These are phyloP conservation scores for Gossypium gossypioides DNA, from an alignment of 441 rosid genomes.

Conservation along the genomic window DNA sequence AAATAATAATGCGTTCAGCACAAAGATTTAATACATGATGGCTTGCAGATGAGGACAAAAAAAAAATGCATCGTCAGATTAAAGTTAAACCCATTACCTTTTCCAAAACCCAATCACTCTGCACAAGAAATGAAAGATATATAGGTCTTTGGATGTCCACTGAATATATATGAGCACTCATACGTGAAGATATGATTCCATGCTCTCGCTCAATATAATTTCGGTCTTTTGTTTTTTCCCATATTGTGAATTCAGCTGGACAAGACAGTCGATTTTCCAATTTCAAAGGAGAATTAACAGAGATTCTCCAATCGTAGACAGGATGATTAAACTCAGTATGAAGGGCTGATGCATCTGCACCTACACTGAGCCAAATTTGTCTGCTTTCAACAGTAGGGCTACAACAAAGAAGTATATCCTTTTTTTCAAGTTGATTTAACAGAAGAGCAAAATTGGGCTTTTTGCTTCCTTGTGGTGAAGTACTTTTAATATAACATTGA, in stretches of 20 bases:
- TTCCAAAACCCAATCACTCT: constrained; percentile 91
- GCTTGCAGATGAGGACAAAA: constrained; percentile 1
- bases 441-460: constrained; percentile 41
- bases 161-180: constrained; percentile 55
- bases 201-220: constrained; percentile 54
- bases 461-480: constrained; percentile 55
- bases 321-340: constrained; percentile 86
- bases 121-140: constrained; percentile 64
- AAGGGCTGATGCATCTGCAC: constrained; percentile 88
- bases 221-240: constrained; percentile 83
- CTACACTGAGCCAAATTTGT: constrained; percentile 78
- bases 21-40: neutral
- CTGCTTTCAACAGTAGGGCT: constrained; percentile 47
- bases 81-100: constrained; percentile 43
- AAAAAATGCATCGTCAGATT: constrained; percentile 8
- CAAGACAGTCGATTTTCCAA: constrained; percentile 95
- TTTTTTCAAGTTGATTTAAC: constrained; percentile 85
- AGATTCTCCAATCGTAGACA: constrained; percentile 93
- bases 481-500: constrained; percentile 61
- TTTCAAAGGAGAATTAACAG: constrained; percentile 78
- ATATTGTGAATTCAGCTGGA: constrained; percentile 70
- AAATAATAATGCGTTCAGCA: constrained; percentile 13
- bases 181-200: constrained; percentile 60
- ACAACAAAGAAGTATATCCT: constrained; percentile 75
- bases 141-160: constrained; percentile 73